phyloP scores from a whole-genome alignment of 225 moss, liverwort and hornwort genomes.

The Marchantia polymorpha region DNA sequence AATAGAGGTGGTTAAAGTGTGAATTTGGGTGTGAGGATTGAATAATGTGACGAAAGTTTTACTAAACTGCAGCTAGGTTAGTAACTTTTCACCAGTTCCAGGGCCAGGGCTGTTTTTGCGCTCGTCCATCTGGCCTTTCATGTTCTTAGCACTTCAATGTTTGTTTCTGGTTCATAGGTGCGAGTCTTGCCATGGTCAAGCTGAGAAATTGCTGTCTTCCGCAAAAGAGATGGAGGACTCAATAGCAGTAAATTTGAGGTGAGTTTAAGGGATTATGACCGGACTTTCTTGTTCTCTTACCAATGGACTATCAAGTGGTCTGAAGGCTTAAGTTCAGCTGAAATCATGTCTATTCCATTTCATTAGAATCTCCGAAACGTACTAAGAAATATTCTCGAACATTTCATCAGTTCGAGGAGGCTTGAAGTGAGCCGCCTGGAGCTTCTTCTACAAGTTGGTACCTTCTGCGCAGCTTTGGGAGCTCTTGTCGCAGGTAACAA shows the following conservation, averaged over 20 bases:
- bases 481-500: slow-evolving; percentile 85
- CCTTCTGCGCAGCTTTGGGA: slow-evolving; percentile 95
- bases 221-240: slow-evolving; percentile 99
- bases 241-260: slow-evolving; percentile 90
- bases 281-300: not conserved
- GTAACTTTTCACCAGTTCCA: too few relatives aligned
- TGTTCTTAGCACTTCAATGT: not conserved
- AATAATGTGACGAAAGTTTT: too few relatives aligned
- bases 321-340: too few relatives aligned
- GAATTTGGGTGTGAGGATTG: too few relatives aligned
- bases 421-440: slow-evolving; percentile 95
- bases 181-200: slow-evolving; percentile 97
- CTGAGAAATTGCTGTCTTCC: slow-evolving; percentile 82
- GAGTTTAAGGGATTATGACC: not conserved
- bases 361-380: too few relatives aligned
- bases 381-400: not conserved
- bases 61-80: too few relatives aligned
- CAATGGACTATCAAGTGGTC: not conserved
- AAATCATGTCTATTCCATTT: too few relatives aligned
- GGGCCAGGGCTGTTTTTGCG: not conserved
- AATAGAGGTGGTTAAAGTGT: too few relatives aligned
- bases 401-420: slow-evolving; percentile 71
- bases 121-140: not conserved
- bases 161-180: slow-evolving; percentile 42
- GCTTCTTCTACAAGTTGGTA: slow-evolving; percentile 94